Percentiles rank a stretch among this genome's conserved stretches.
These are phyloP conservation scores for Hortaea sp. DNA, from an alignment of 2,329 filamentous ascomycete genomes.

Conservation along the genomic window DNA sequence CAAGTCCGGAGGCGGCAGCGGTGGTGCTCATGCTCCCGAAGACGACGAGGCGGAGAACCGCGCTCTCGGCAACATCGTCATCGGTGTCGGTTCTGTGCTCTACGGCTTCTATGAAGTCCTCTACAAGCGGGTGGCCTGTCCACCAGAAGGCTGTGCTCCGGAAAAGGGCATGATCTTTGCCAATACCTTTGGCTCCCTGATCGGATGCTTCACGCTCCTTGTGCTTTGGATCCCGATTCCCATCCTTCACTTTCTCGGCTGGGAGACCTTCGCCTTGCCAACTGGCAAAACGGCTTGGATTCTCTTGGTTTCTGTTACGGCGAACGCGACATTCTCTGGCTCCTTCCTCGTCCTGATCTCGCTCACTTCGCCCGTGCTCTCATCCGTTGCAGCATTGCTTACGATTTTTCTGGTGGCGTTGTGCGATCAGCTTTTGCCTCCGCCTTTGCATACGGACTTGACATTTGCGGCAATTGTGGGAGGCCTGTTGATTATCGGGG, in stretches of 20 bases:
- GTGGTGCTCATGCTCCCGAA: slow-evolving; percentile 33
- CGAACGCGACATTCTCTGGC: slow-evolving; percentile 88
- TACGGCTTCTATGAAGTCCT: slow-evolving; percentile 97
- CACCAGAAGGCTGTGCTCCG: slow-evolving; percentile 75
- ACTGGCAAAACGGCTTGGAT: slow-evolving; percentile 68
- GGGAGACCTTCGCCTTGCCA: slow-evolving; percentile 77
- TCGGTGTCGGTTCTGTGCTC: slow-evolving; percentile 79
- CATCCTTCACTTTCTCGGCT: slow-evolving; percentile 64
- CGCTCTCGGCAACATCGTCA: slow-evolving; percentile 79
- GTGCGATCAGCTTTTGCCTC: slow-evolving; percentile 75
- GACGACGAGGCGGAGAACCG: slow-evolving; percentile 53
- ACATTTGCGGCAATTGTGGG: slow-evolving; percentile 67
- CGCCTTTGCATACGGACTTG: slow-evolving; percentile 57
- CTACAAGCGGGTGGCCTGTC: slow-evolving; percentile 89
- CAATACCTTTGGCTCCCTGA: slow-evolving; percentile 79
- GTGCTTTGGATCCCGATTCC: slow-evolving; percentile 91
- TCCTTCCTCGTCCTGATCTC: slow-evolving; percentile 88
- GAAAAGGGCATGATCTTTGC: slow-evolving; percentile 93
- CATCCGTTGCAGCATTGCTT: slow-evolving; percentile 77
- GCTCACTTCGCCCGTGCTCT: slow-evolving; percentile 78
- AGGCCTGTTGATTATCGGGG: slow-evolving; percentile 77
- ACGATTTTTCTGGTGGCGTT: slow-evolving; percentile 96
- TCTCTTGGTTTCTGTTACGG: slow-evolving; percentile 66
- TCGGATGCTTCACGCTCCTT: slow-evolving; percentile 73
- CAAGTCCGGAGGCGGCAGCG: slow-evolving; percentile 46